Base-by-base conservation (phyloP, 1,284 basidiomycete species). In the Boletus semigastroideus region DNA sequence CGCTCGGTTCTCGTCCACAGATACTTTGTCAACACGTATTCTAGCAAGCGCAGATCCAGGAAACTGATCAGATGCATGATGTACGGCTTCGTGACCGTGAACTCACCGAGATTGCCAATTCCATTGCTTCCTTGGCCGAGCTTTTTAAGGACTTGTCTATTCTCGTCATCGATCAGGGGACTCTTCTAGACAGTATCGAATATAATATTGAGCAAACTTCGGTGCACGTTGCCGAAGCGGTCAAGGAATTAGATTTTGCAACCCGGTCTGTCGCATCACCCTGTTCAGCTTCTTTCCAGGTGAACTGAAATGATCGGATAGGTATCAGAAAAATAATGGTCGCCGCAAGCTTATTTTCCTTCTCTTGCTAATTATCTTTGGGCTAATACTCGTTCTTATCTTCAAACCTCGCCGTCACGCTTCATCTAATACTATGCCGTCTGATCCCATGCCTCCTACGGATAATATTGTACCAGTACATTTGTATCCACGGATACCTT, bases 101-200 rank as follows among this genome's bases (percentile, higher is more conserved):
- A 67, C 82, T 99, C 56, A 83, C 85, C 25, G 87, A 95, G 64
- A 96, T 99, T 57, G 94, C 96, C 0, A 86, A 90, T 58, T 94
- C 90, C 13, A 99, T 99, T 61, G 82, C 89, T 33, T 84, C 87
- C 44, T 80, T 99, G 20, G 95, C 95, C 2, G 94, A 96, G 64
- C 82, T 99, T 40, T 99, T 99, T 79, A 92, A 95, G 62, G 97
- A 99, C 67, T 78, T 99, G 37, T 90, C 88, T 20, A 83, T 80
- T 37, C 82, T 99, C 54, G 94, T 99, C 51, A 98, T 99, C 58
- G 97, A 99, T 71, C 97, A 99, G 68, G 97, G 97, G 12, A 98
- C 96, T 10, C 81, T 99, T 48, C 78, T 99, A 51, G 97, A 99
- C 71, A 91, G 92, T 38, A 85, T 99, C 51, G 97, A 99, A 72